phyloP scores from a whole-genome alignment of 2,329 filamentous ascomycete genomes.

The Neopestalotiopsis rosae region DNA sequence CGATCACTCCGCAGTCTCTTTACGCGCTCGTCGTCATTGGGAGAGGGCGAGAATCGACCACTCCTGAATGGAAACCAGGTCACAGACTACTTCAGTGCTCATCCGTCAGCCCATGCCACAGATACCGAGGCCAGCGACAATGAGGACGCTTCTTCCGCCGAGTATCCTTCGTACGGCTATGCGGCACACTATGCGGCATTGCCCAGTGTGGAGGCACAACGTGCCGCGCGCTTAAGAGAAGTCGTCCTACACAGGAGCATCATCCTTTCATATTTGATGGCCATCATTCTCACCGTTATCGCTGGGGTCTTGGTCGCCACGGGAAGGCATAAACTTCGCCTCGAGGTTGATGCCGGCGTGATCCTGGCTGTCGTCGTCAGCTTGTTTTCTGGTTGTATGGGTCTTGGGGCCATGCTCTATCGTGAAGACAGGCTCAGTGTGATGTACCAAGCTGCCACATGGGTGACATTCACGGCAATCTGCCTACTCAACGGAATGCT shows the following conservation, averaged over 20 bases:
- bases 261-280: slow-evolving; percentile 59
- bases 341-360: slow-evolving; percentile 75
- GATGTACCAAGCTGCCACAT: slow-evolving; percentile 49
- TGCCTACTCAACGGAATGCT: slow-evolving; percentile 57
- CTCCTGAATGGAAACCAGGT: slow-evolving; percentile 28
- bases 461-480: slow-evolving; percentile 48
- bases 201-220: slow-evolving; percentile 57
- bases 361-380: slow-evolving; percentile 72
- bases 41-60: slow-evolving; percentile 30
- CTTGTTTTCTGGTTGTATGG: slow-evolving; percentile 66
- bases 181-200: slow-evolving; percentile 57
- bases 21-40: slow-evolving; percentile 12
- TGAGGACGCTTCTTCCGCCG: slow-evolving; percentile 59
- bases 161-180: slow-evolving; percentile 56
- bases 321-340: slow-evolving; percentile 68
- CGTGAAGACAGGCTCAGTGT: slow-evolving; percentile 51
- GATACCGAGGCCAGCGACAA: slow-evolving; percentile 43
- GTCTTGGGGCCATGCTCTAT: slow-evolving; percentile 62
- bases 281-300: slow-evolving; percentile 68
- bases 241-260: slow-evolving; percentile 60
- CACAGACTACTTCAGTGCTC: slow-evolving; percentile 35
- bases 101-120: slow-evolving; percentile 21
- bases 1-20: slow-evolving; percentile 47
- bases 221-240: slow-evolving; percentile 56
- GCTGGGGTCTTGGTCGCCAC: slow-evolving; percentile 70